These are phyloP conservation scores for Guyanaporus albipodus DNA, from an alignment of 768 basidiomycete species.

Conservation along the genomic window DNA sequence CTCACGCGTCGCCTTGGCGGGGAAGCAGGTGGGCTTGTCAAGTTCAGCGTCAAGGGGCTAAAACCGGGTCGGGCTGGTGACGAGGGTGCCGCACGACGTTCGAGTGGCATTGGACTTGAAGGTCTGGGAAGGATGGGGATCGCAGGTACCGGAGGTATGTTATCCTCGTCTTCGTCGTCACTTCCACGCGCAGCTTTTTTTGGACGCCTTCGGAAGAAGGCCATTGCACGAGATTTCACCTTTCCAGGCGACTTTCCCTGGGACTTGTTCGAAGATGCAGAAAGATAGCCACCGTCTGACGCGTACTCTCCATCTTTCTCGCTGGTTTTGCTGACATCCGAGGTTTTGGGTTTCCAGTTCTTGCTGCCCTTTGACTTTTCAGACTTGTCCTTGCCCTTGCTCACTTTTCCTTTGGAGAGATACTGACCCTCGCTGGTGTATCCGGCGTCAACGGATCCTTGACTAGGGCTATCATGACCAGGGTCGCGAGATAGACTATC, in stretches of 20 bases:
- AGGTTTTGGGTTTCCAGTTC: slow-evolving; percentile 12
- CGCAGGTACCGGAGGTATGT: slow-evolving; percentile 31
- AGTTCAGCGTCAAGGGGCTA: slow-evolving; percentile 23
- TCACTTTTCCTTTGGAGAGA: slow-evolving; percentile 22
- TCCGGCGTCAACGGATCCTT: slow-evolving; percentile 18
- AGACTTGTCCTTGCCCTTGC: slow-evolving; percentile 19
- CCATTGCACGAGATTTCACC: slow-evolving; percentile 31
- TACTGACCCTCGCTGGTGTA: slow-evolving; percentile 33
- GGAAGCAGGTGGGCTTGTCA: slow-evolving; percentile 19
- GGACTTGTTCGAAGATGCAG: slow-evolving; percentile 33
- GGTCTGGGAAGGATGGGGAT: slow-evolving; percentile 25
- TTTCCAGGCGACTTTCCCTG: slow-evolving; percentile 26
- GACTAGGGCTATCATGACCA: slow-evolving; percentile 14
- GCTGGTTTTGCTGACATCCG: slow-evolving; percentile 13
- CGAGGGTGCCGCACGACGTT: slow-evolving; percentile 21
- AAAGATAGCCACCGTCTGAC: slow-evolving; percentile 32
- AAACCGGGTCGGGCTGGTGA: slow-evolving; percentile 30
- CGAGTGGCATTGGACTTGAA: slow-evolving; percentile 28
- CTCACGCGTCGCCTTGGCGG: slow-evolving; percentile 18
- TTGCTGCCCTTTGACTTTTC: slow-evolving; percentile 19
- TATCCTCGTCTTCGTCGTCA: slow-evolving; percentile 30
- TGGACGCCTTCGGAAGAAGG: slow-evolving; percentile 31
- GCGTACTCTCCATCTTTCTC: slow-evolving; percentile 23
- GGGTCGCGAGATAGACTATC: slow-evolving; percentile 10
- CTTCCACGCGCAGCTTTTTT: slow-evolving; percentile 25